phyloP scores from a whole-genome alignment of 2,329 filamentous ascomycete genomes.

The Pseudohalonectria lignicola region DNA sequence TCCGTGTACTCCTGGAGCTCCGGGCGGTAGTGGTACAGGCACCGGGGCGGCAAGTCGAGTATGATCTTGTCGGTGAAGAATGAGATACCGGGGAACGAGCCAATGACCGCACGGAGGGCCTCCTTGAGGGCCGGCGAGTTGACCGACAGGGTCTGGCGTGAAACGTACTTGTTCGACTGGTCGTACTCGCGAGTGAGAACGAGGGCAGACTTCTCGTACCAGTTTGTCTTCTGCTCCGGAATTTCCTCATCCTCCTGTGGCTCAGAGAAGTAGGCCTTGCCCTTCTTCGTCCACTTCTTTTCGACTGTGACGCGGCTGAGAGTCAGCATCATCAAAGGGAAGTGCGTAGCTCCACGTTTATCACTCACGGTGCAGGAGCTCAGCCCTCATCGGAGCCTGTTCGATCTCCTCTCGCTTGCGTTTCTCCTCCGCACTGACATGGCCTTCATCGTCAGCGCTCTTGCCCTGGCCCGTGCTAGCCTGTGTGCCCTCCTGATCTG shows the following conservation, averaged over 20 bases:
- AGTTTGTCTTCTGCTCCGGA: slow-evolving; percentile 16
- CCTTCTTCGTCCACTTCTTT: slow-evolving; percentile 17
- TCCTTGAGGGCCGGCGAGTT: slow-evolving; percentile 14
- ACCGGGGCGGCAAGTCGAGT: slow-evolving; percentile 12
- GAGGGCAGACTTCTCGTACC: slow-evolving; percentile 18
- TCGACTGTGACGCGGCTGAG: too few relatives aligned
- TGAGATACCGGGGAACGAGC: slow-evolving; percentile 14
- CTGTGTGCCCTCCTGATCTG: neutral
- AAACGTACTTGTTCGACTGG: slow-evolving; percentile 7
- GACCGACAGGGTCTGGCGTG: slow-evolving; percentile 9
- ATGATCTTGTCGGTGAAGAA: slow-evolving; percentile 12
- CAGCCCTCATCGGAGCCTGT: slow-evolving; percentile 14
- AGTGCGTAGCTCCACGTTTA: too few relatives aligned
- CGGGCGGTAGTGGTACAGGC: slow-evolving; percentile 15
- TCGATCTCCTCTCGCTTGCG: slow-evolving; percentile 12
- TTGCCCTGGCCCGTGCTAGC: too few relatives aligned
- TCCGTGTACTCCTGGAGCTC: slow-evolving; percentile 12
- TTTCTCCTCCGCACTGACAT: slow-evolving; percentile 10
- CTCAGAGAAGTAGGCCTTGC: slow-evolving; percentile 15
- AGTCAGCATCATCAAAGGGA: too few relatives aligned
- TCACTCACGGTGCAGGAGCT: slow-evolving; percentile 21
- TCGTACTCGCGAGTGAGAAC: slow-evolving; percentile 13
- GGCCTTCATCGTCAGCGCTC: slow-evolving; percentile 6
- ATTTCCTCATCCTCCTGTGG: slow-evolving; percentile 16
- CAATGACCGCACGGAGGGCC: slow-evolving; percentile 12